Percentiles rank a stretch among this genome's conserved stretches.
These are phyloP conservation scores for Quercus gilva DNA, from an alignment of 306 rosid species.

Conservation along the genomic window DNA sequence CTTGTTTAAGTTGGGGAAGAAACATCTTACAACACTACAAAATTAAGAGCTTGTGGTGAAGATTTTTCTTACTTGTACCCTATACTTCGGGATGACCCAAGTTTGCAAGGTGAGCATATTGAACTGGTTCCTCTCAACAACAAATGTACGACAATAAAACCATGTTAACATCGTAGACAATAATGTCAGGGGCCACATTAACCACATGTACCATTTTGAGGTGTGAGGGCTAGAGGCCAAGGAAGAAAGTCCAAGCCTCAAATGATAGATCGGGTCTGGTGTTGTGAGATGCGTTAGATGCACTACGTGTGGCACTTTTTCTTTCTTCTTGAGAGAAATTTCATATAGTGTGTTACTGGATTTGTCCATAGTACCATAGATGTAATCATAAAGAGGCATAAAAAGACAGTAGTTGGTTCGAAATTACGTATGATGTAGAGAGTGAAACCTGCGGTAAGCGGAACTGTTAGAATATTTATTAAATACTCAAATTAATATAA, in stretches of 20 bases:
- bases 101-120: conserved; percentile 30
- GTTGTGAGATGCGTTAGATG: conserved; percentile 38
- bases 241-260: conserved; percentile 26
- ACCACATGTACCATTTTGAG: conserved; percentile 25
- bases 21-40: no score
- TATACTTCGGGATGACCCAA: conserved; percentile 39
- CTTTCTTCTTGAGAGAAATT: conserved; percentile 16
- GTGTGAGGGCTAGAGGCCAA: conserved; percentile 33
- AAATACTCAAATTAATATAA: no score
- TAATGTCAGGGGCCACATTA: conserved; percentile 41
- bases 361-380: conserved; percentile 29
- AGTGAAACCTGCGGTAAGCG: conserved; percentile 24
- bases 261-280: conserved; percentile 30
- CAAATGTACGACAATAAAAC: conserved; percentile 25
- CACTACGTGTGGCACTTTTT: conserved; percentile 29
- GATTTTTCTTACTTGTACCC: neutral
- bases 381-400: conserved; percentile 35
- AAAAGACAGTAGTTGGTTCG: conserved; percentile 34
- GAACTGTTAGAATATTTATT: no score
- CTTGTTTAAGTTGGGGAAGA: no score
- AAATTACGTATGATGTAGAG: conserved; percentile 44
- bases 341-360: conserved; percentile 10
- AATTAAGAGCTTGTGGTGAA: no score
- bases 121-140: conserved; percentile 31
- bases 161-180: conserved; percentile 22